A percentile compares a stretch with the other conserved stretches of the same genome.
phyloP scores from a whole-genome alignment of 2,329 filamentous ascomycete genomes.

The Rachicladosporium sp. region DNA sequence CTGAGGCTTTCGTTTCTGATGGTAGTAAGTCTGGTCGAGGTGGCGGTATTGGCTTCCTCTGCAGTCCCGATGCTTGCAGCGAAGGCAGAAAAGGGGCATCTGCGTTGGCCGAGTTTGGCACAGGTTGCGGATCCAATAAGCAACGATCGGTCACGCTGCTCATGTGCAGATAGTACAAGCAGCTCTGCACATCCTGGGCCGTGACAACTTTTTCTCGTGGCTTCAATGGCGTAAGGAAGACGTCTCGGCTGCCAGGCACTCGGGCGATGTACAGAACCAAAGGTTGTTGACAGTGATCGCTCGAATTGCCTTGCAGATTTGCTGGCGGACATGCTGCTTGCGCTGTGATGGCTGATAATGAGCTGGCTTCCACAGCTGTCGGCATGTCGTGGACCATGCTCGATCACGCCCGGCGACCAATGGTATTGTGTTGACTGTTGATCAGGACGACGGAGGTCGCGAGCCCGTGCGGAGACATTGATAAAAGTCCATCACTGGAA shows the following conservation, averaged over 20 bases:
- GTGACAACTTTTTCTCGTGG: slow-evolving; percentile 82
- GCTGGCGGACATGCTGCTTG: slow-evolving; percentile 78
- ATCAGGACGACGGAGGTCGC: too few species aligned
- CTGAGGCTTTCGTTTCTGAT: too few species aligned
- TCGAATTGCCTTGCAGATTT: slow-evolving; percentile 55
- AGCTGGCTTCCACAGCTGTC: slow-evolving; percentile 59
- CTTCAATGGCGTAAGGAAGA: slow-evolving; percentile 84
- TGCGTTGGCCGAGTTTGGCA: slow-evolving; percentile 11
- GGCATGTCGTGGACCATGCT: slow-evolving; percentile 17
- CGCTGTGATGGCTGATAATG: slow-evolving; percentile 64
- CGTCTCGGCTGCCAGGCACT: slow-evolving; percentile 83
- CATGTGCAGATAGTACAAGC: slow-evolving; percentile 83
- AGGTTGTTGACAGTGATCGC: slow-evolving; percentile 53
- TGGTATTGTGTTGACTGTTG: too few species aligned
- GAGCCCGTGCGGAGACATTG: too few species aligned
- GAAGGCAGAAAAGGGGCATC: slow-evolving; percentile 12
- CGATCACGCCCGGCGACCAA: neutral
- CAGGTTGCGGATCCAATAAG: slow-evolving; percentile 17
- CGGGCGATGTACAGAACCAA: slow-evolving; percentile 82
- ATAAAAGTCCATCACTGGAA: too few species aligned
- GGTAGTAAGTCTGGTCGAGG: neutral
- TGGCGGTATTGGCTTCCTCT: slow-evolving; percentile 11
- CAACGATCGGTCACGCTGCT: slow-evolving; percentile 47
- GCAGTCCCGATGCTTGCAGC: slow-evolving; percentile 7
- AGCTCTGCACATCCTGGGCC: slow-evolving; percentile 71